Evolutionary conservation across 164 flowering plant species (phyloP).

Genomic region (Dillenia turbinata): DNA sequence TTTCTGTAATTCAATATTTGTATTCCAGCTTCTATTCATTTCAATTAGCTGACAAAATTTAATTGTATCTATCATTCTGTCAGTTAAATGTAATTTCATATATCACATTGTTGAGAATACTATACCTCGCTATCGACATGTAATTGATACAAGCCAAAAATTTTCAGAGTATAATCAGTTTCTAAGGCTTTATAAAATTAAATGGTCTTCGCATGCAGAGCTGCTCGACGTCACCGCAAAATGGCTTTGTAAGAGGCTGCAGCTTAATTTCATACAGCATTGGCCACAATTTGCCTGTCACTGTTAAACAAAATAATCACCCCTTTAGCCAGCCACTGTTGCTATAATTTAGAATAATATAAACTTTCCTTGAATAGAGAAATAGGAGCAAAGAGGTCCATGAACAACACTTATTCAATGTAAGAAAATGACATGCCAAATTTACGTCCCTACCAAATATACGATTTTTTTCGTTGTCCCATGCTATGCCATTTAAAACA

Average conservation of each 20-base stretch:
- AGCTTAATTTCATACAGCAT: constrained; percentile 80
- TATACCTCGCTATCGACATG: too few species aligned
- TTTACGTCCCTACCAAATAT: constrained; percentile 56
- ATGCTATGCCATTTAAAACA: constrained; percentile 96
- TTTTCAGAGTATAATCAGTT: neutral
- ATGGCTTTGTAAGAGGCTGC: constrained; percentile 28
- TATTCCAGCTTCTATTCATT: too few species aligned
- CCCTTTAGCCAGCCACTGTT: neutral
- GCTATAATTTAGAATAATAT: neutral
- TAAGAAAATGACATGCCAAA: neutral
- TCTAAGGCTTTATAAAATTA: neutral
- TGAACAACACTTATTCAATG: neutral
- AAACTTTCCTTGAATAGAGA: too few species aligned
- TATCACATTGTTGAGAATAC: too few species aligned
- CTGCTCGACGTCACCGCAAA: constrained; percentile 24
- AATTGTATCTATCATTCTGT: too few species aligned
- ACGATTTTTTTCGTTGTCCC: constrained; percentile 66
- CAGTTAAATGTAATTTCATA: too few species aligned
- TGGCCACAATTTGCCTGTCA: constrained; percentile 92
- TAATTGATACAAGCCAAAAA: neutral
- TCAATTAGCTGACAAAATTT: too few species aligned
- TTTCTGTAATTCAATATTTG: too few species aligned
- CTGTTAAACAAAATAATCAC: constrained; percentile 26
- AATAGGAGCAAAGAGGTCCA: neutral
- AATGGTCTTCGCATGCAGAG: constrained; percentile 31